Conservation (phyloP, 75 land plant species). For the Picea glauca region DNA sequence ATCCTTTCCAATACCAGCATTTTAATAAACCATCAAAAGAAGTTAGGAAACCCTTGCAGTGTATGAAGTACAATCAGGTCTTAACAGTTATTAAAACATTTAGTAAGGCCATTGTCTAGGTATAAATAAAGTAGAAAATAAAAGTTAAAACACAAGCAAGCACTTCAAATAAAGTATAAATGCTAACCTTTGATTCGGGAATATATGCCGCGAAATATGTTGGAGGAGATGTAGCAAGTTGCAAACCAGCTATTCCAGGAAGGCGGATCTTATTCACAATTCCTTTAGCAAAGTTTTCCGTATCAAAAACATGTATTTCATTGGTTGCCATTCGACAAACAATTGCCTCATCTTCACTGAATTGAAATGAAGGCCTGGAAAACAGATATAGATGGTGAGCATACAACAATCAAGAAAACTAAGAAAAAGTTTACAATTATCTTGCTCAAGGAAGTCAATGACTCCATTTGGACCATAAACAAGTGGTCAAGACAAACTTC, state of each 20-base stretch:
- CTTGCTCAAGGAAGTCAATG: too few relatives aligned
- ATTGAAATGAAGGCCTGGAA: slow-evolving; percentile 80
- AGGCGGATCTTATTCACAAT: slow-evolving; percentile 63
- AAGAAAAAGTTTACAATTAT: too few relatives aligned
- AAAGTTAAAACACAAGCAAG: background rate
- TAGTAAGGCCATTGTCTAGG: background rate
- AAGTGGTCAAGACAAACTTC: too few relatives aligned
- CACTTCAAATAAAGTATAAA: background rate
- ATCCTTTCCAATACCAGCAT: too few relatives aligned
- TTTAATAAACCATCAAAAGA: background rate
- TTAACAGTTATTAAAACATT: background rate
- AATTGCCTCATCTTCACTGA: slow-evolving; percentile 85
- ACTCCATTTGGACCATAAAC: too few relatives aligned
- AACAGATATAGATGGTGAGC: background rate
- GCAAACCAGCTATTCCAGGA: slow-evolving; percentile 72
- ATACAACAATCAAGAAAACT: too few relatives aligned
- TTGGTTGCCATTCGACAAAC: slow-evolving; percentile 95
- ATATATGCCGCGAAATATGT: slow-evolving; percentile 86
- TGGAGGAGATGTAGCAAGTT: slow-evolving; percentile 78
- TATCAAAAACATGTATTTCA: slow-evolving; percentile 89
- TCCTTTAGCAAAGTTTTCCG: slow-evolving; percentile 69
- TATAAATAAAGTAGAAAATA: background rate
- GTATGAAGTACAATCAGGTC: background rate
- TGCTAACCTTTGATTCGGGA: slow-evolving; percentile 85
- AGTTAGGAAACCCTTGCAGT: background rate